A percentile compares a stretch with the other conserved stretches of the same genome.
Conservation (phyloP, 306 rosid genomes). For the Begonia loranthoides region DNA sequence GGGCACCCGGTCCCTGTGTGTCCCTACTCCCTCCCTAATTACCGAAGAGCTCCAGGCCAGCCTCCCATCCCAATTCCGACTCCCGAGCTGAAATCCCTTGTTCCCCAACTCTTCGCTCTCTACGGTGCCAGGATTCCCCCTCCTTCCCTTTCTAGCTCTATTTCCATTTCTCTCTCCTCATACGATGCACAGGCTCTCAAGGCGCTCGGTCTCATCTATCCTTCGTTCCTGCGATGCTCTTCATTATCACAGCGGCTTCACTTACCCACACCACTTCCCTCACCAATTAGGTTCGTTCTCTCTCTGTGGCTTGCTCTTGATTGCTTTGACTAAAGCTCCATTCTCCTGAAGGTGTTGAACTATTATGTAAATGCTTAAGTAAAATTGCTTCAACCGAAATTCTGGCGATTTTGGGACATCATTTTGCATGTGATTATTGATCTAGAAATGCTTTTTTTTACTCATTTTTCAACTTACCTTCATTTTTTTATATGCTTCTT, state of each 20-base stretch:
- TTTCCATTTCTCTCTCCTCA: background rate
- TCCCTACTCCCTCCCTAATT: no score
- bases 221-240: slow-evolving; percentile 39
- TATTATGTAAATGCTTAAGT: background rate
- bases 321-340: background rate
- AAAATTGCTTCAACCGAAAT: background rate
- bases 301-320: background rate
- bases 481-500: no score
- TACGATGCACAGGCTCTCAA: slow-evolving; percentile 55
- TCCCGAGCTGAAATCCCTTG: background rate
- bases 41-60: no score
- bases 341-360: background rate
- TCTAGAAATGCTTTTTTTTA: background rate
- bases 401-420: background rate
- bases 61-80: no score
- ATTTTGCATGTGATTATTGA: background rate
- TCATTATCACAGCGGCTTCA: slow-evolving; percentile 24
- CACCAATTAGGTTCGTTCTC: slow-evolving; percentile 21
- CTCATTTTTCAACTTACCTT: no score
- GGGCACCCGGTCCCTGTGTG: no score
- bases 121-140: no score
- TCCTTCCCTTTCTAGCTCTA: background rate
- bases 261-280: slow-evolving; percentile 24
- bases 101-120: background rate
- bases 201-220: slow-evolving; percentile 48